phyloP scores from a whole-genome alignment of 164 flowering plant species.

The Tinospora cordifolia region DNA sequence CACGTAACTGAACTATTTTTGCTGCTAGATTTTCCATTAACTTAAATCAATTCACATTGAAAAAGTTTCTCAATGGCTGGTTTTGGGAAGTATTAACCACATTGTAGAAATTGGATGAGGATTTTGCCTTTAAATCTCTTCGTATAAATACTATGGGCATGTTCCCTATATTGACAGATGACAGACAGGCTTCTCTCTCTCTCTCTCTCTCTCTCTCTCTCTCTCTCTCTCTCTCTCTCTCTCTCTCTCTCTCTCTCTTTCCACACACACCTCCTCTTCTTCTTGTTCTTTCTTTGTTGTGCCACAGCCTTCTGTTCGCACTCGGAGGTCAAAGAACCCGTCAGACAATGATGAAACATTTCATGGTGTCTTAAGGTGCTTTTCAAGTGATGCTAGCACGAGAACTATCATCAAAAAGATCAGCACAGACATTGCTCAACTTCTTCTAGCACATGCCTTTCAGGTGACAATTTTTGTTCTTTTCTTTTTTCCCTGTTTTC shows the following conservation, averaged over 20 bases:
- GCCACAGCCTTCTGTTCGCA: conserved; percentile 77
- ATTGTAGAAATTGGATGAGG: no score
- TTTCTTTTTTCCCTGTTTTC: not conserved
- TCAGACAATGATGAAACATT: conserved; percentile 51
- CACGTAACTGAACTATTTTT: no score
- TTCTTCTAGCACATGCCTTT: conserved; percentile 74
- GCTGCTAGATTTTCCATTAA: no score
- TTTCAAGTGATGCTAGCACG: conserved; percentile 39
- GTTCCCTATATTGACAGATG: conserved; percentile 4
- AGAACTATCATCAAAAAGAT: conserved; percentile 50
- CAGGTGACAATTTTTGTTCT: conserved; percentile 38
- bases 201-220: not conserved
- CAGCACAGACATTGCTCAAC: conserved; percentile 40
- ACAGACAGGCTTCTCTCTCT: not conserved
- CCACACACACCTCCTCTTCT: no score
- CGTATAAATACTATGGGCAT: not conserved
- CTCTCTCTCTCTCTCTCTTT: not conserved
- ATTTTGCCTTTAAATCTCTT: not conserved
- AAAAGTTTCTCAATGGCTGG: no score
- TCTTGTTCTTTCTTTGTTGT: conserved; percentile 4
- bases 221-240: not conserved
- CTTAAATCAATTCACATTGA: no score
- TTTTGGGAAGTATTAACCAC: no score
- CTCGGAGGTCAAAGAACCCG: conserved; percentile 50
- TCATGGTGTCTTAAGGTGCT: conserved; percentile 43